phyloP scores from a whole-genome alignment of 2,329 filamentous ascomycete genomes.

The Leptographium wingfieldii region DNA sequence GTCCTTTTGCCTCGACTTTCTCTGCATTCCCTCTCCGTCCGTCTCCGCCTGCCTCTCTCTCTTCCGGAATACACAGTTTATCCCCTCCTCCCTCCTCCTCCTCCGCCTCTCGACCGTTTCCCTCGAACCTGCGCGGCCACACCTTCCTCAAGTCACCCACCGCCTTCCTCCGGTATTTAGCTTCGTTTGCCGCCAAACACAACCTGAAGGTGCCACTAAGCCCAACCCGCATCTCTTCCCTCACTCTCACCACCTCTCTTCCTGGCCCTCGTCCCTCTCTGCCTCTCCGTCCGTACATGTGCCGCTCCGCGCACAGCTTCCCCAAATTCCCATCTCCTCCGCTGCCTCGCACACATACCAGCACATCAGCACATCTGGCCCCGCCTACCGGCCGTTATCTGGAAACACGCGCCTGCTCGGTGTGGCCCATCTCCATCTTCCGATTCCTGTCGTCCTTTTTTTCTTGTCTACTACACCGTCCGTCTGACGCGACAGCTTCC shows the following conservation, averaged over 20 bases:
- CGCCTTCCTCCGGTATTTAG: slow-evolving; percentile 1
- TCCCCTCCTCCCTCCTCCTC: not conserved
- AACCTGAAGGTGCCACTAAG: slow-evolving; percentile 2
- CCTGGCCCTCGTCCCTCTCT: not conserved
- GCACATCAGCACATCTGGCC: not conserved
- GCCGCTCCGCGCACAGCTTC: not conserved
- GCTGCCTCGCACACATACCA: not conserved
- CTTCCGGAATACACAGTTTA: not conserved
- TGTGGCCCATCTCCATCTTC: not conserved
- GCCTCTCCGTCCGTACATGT: not conserved
- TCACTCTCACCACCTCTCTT: not conserved
- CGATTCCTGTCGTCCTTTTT: not conserved
- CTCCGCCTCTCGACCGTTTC: not conserved
- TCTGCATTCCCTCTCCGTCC: not conserved
- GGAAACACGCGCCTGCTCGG: not conserved
- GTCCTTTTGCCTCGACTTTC: not conserved
- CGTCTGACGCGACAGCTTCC: not conserved
- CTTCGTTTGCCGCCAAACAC: slow-evolving; percentile 7
- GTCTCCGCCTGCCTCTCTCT: not conserved
- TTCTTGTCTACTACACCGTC: not conserved
- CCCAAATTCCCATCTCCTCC: not conserved
- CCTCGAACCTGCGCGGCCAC: not conserved
- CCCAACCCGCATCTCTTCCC: not conserved
- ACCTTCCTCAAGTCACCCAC: not conserved
- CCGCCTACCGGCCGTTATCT: not conserved